Conservation (phyloP, 176 grass and related monocot genomes). For the Alloteropsis semialata region DNA sequence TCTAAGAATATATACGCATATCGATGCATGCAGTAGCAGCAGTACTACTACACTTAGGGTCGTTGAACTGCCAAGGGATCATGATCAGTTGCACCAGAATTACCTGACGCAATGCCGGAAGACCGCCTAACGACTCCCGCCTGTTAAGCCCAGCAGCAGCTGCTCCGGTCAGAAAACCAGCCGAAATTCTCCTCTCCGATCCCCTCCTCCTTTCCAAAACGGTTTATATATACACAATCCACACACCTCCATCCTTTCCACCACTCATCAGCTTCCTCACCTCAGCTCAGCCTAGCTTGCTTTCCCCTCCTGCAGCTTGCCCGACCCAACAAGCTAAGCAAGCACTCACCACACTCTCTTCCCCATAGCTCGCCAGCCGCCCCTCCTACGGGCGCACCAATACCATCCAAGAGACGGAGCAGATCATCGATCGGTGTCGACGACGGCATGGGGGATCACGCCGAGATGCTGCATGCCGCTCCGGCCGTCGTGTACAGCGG, state of each 20-base stretch:
- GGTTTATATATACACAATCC: slow-evolving; percentile 53
- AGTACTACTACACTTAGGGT: slow-evolving; percentile 12
- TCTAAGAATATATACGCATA: not conserved
- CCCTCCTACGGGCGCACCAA: not conserved
- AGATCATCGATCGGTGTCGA: not conserved
- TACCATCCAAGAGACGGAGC: slow-evolving; percentile 19
- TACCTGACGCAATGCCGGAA: slow-evolving; percentile 44
- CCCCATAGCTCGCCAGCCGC: not conserved
- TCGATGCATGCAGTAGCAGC: not conserved
- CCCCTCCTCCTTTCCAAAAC: slow-evolving; percentile 16
- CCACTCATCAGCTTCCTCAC: slow-evolving; percentile 5
- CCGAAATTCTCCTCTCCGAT: slow-evolving; percentile 35
- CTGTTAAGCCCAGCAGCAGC: slow-evolving; percentile 17
- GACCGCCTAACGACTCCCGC: slow-evolving; percentile 43
- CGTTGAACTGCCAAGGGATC: slow-evolving; percentile 43
- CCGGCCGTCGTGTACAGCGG: slow-evolving; percentile 50
- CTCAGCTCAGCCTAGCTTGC: not conserved
- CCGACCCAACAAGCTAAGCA: slow-evolving; percentile 46
- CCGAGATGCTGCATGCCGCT: slow-evolving; percentile 50
- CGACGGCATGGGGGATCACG: slow-evolving; percentile 43
- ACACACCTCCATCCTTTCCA: slow-evolving; percentile 38
- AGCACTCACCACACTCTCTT: slow-evolving; percentile 21
- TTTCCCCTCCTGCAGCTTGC: slow-evolving; percentile 38
- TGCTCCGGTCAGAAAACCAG: slow-evolving; percentile 39
- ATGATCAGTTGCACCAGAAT: slow-evolving; percentile 58